Conservation (phyloP, 106 monocot genomes). For the Platanthera guangdongensis region DNA sequence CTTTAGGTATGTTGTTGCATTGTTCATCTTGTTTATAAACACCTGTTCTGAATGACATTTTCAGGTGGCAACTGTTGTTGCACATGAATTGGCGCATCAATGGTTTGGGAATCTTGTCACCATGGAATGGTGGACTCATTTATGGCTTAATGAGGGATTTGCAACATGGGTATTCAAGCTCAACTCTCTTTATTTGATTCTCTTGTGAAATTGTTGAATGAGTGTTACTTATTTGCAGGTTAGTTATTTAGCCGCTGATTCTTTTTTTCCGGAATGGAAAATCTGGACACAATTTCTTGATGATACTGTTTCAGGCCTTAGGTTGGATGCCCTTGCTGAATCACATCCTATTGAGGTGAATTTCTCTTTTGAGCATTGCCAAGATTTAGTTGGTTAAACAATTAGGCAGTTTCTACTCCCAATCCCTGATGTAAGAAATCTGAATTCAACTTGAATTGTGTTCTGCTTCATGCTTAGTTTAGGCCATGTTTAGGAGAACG, state of each 20-base stretch:
- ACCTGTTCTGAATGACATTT: background rate
- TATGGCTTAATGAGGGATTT: conserved; percentile 99
- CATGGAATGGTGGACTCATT: conserved; percentile 99
- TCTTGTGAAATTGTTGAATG: conserved; percentile 2
- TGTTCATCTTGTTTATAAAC: background rate
- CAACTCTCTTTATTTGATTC: background rate
- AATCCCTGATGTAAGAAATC: background rate
- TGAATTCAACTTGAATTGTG: background rate
- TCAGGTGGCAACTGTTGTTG: conserved; percentile 86
- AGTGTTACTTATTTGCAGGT: conserved; percentile 32
- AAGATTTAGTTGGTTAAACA: background rate
- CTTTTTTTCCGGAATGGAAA: conserved; percentile 87
- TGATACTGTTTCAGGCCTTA: conserved; percentile 61
- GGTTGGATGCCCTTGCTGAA: conserved; percentile 78
- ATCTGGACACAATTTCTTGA: conserved; percentile 96
- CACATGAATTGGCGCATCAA: conserved; percentile 95
- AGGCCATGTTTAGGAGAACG: too few species aligned
- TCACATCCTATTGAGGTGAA: conserved; percentile 98
- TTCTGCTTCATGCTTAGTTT: background rate
- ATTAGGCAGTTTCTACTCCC: background rate
- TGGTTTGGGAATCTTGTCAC: conserved; percentile 99
- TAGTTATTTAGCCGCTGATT: conserved; percentile 82
- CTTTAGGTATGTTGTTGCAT: background rate
- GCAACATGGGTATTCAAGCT: conserved; percentile 75
- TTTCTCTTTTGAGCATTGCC: background rate